Evolutionary conservation across 1,139 yeast genomes (phyloP).

Genomic region (Yamadazyma pseudoaaseri): DNA sequence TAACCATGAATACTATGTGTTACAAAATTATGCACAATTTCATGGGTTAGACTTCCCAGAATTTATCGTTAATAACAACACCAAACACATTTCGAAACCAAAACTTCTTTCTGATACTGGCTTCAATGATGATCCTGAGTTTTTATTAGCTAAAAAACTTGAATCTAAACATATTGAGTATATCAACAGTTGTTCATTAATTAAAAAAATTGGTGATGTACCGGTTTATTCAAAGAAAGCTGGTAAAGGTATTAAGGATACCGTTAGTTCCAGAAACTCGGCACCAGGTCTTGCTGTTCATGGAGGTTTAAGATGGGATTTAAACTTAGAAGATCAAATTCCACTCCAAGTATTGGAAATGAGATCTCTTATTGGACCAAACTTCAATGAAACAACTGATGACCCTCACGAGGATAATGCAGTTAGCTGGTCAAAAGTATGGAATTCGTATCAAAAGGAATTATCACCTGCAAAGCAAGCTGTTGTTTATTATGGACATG

Average conservation of each 20-base stretch:
- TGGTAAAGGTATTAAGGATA: conserved; percentile 12
- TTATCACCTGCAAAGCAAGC: conserved; percentile 23
- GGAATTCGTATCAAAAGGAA: conserved; percentile 51
- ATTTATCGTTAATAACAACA: conserved; percentile 9
- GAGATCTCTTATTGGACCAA: conserved; percentile 60
- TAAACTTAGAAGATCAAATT: conserved; percentile 55
- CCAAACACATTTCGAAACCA: background rate
- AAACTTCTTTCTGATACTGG: conserved; percentile 11
- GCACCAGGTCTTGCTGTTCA: conserved; percentile 69
- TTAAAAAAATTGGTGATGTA: conserved; percentile 60
- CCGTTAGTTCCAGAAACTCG: conserved; percentile 18
- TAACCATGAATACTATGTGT: conserved; percentile 75
- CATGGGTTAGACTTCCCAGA: conserved; percentile 47
- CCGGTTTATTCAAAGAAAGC: conserved; percentile 39
- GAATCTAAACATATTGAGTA: conserved; percentile 61
- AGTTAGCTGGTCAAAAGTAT: conserved; percentile 64
- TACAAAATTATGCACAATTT: conserved; percentile 58
- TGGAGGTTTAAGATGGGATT: conserved; percentile 72
- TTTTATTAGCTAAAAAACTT: conserved; percentile 56
- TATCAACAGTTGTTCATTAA: conserved; percentile 60
- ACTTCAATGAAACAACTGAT: conserved; percentile 51
- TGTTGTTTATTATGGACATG: conserved; percentile 84
- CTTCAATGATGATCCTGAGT: conserved; percentile 55
- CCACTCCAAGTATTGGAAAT: conserved; percentile 62
- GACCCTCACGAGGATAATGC: conserved; percentile 48